Evolutionary conservation across 257 asterid species (phyloP), one percentile per base, ranked within the genome.

Genomic region (Solanum lycopersicoides): DNA sequence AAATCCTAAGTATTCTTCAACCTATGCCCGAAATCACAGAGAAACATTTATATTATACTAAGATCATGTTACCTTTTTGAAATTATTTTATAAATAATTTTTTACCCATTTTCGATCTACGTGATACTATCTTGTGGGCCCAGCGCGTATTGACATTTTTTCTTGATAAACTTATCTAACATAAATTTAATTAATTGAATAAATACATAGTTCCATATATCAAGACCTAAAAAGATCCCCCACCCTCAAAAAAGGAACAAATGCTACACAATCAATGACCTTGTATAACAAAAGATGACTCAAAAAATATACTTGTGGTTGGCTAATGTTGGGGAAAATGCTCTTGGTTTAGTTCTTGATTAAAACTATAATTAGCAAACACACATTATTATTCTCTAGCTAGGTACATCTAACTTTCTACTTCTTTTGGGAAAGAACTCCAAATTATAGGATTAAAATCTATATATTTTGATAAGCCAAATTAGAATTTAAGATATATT

Each of bases 51-150:
- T 35, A 35, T 7, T 35, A 35, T 35, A 35, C 0, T 5, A 35
- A 35, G 39, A 0, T 35, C 7, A 0, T 35, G 0, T 35, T 35
- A 35, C 0, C 1, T 7, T 35, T 1, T 0, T 35, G 39, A 35
- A 35, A 6, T 35, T 35, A 35, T 35, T 37, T 37, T 37, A 6
- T 37, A 37, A 37, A 6, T 37, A 37, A 5, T 37, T 37, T 37
- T 35, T 4, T 35, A 35, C 6, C 6, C 1, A 6, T 35, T 35
- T 37, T 37, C 1, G 39, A 37, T 7, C 7, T 37, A 5, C 39
- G 2, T 0, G 39, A 1, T 7, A 37, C 39, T 37, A 37, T 5
- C 39, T 37, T 37, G 39, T 37, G 39, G 7, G 7, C 39, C 39
- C 7, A 6, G 1, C 39, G 39, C 7, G 39, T 37, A 7, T 37